Percentiles rank a stretch among this genome's conserved stretches.
phyloP scores from a whole-genome alignment of 257 asterid genomes.

The Ehretia macrophylla region DNA sequence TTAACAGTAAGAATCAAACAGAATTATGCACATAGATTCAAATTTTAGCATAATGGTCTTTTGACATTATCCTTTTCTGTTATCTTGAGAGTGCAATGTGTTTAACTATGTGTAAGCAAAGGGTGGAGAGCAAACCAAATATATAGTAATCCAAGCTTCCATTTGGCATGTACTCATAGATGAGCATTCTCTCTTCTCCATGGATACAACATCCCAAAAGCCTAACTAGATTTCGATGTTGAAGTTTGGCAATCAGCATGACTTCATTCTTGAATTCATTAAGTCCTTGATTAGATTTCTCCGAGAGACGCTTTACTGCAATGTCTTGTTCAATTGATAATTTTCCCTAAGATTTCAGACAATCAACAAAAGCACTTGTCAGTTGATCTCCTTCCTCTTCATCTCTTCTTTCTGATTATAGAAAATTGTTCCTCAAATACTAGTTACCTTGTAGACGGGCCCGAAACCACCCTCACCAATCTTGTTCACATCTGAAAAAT shows the following conservation, averaged over 20 bases:
- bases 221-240: constrained; percentile 20
- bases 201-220: constrained; percentile 17
- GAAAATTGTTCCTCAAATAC: not conserved
- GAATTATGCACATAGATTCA: not conserved
- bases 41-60: too few relatives aligned
- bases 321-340: constrained; percentile 15
- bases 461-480: constrained; percentile 26
- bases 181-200: constrained; percentile 13
- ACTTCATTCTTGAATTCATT: constrained; percentile 16
- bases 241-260: constrained; percentile 18
- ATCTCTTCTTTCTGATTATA: not conserved
- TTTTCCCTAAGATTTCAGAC: constrained; percentile 8
- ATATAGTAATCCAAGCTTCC: constrained; percentile 16
- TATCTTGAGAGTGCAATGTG: not conserved
- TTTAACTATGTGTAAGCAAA: not conserved
- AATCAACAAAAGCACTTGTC: not conserved
- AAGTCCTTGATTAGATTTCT: constrained; percentile 11
- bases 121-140: constrained; percentile 10
- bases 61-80: not conserved
- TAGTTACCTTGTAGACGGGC: constrained; percentile 16
- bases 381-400: not conserved
- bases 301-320: constrained; percentile 17
- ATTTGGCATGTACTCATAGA: constrained; percentile 16
- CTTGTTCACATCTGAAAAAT: constrained; percentile 11
- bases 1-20: not conserved